These are phyloP conservation scores for Sporisorium reilianum DNA, from an alignment of 1,284 basidiomycete species.

Conservation along the genomic window DNA sequence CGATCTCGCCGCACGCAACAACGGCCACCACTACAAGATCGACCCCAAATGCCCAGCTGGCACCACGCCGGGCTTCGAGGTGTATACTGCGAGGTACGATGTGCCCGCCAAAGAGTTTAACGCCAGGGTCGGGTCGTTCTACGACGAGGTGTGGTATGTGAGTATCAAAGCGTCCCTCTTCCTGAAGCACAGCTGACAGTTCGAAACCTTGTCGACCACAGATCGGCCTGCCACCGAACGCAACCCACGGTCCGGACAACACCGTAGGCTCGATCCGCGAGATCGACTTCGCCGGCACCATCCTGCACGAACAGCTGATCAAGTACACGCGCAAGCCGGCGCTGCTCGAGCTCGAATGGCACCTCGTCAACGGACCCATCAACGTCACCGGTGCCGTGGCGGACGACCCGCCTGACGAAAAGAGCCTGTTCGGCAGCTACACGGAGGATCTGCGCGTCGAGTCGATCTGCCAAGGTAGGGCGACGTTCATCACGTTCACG, in stretches of 20 bases:
- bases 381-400: constrained; percentile 36
- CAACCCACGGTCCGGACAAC: constrained; percentile 24
- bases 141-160: constrained; percentile 37
- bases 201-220: too few species aligned
- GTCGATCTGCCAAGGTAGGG: constrained; percentile 25
- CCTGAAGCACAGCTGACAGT: too few species aligned
- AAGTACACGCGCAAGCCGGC: constrained; percentile 27
- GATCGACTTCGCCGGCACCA: constrained; percentile 34
- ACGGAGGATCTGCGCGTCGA: constrained; percentile 36
- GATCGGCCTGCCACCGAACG: constrained; percentile 33
- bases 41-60: constrained; percentile 31
- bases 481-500: constrained; percentile 35
- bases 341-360: constrained; percentile 34
- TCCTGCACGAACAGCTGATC: constrained; percentile 38
- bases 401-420: constrained; percentile 29
- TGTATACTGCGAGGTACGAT: constrained; percentile 30
- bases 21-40: constrained; percentile 14
- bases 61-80: constrained; percentile 29
- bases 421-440: constrained; percentile 32
- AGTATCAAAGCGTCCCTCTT: too few species aligned
- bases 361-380: constrained; percentile 37
- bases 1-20: constrained; percentile 4
- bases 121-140: constrained; percentile 34
- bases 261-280: constrained; percentile 29
- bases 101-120: constrained; percentile 26